Conservation (phyloP, 2,329 filamentous ascomycete species). For the Colletotrichum caudatum region DNA sequence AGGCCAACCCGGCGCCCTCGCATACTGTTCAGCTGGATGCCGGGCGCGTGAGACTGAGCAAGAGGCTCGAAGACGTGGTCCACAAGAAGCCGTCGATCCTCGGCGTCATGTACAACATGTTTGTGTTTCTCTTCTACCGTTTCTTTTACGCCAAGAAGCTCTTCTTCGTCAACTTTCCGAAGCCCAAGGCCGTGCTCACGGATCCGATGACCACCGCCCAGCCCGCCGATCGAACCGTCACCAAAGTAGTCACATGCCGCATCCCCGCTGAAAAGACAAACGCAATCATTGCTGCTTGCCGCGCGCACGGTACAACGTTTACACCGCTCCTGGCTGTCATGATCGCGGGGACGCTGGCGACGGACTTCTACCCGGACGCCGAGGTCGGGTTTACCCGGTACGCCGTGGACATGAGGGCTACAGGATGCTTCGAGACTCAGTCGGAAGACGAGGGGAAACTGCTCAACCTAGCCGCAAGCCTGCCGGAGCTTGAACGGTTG, state of each 20-base stretch:
- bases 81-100: slow-evolving; percentile 27
- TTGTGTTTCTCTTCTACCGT: slow-evolving; percentile 27
- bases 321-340: slow-evolving; percentile 44
- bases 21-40: slow-evolving; percentile 6
- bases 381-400: slow-evolving; percentile 45
- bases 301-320: slow-evolving; percentile 43
- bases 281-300: slow-evolving; percentile 42
- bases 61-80: slow-evolving; percentile 5
- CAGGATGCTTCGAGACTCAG: slow-evolving; percentile 10
- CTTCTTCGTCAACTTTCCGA: slow-evolving; percentile 33
- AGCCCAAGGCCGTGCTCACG: slow-evolving; percentile 10
- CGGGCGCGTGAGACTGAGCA: slow-evolving; percentile 16
- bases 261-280: slow-evolving; percentile 28
- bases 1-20: background rate
- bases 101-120: slow-evolving; percentile 30
- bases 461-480: slow-evolving; percentile 34
- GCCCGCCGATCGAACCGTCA: slow-evolving; percentile 13
- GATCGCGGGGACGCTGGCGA: slow-evolving; percentile 38
- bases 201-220: slow-evolving; percentile 5
- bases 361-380: slow-evolving; percentile 45
- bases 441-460: slow-evolving; percentile 17
- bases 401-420: slow-evolving; percentile 53
- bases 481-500: slow-evolving; percentile 16
- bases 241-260: slow-evolving; percentile 29
- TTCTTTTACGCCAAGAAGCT: slow-evolving; percentile 38